Percentiles rank a stretch among this genome's conserved stretches.
Conservation (phyloP, 2,329 filamentous ascomycete genomes). For the Pseudocercospora vitis region DNA sequence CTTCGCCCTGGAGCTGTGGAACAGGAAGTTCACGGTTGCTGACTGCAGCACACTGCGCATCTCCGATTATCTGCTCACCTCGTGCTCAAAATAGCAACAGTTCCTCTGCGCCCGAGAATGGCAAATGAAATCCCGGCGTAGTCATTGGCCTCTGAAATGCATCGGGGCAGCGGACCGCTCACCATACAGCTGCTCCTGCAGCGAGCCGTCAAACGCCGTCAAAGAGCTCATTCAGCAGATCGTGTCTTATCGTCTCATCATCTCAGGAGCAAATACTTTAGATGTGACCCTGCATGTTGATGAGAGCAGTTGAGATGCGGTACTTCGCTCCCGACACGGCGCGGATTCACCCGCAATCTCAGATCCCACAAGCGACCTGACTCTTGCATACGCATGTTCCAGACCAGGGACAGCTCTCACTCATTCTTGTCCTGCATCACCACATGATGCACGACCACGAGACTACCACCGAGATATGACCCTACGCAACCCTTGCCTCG, state of each 20-base stretch:
- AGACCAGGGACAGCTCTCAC: too few species aligned
- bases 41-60: conserved; percentile 1
- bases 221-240: not conserved
- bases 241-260: too few species aligned
- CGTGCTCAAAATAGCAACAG: not conserved
- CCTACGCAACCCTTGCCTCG: conserved; percentile 6
- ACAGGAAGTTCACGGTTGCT: conserved; percentile 4
- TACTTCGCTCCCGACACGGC: not conserved
- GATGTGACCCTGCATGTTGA: not conserved
- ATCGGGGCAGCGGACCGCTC: not conserved
- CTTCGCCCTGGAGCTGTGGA: conserved; percentile 1
- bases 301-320: not conserved
- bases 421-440: conserved; percentile 3
- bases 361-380: not conserved
- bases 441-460: conserved; percentile 12
- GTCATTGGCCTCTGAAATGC: not conserved
- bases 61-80: not conserved
- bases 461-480: conserved; percentile 3
- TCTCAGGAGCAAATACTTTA: not conserved
- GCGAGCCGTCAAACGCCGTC: not conserved
- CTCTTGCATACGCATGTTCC: not conserved
- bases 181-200: not conserved
- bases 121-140: not conserved
- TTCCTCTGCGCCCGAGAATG: not conserved
- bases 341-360: not conserved